phyloP scores from a whole-genome alignment of 1,284 basidiomycete genomes.

The Abortiporus biennis region DNA sequence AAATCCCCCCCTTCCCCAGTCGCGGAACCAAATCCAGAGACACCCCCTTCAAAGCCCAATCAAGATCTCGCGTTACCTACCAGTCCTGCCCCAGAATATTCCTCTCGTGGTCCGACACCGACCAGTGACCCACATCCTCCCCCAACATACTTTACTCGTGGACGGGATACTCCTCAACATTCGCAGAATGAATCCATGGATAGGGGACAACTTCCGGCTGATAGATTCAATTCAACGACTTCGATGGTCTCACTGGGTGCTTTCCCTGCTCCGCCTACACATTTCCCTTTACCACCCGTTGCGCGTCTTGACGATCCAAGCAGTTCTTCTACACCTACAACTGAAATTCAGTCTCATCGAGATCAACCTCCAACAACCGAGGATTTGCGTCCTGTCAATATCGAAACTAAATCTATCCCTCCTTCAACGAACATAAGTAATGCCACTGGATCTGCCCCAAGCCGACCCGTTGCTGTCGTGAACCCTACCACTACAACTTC shows the following conservation, averaged over 20 bases:
- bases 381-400: no score
- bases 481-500: no score
- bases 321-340: not conserved
- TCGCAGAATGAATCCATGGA: not conserved
- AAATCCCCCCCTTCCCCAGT: slow-evolving; percentile 7
- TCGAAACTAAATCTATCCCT: no score
- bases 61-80: not conserved
- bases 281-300: slow-evolving; percentile 56
- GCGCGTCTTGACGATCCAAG: slow-evolving; percentile 7
- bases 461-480: no score
- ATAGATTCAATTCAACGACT: slow-evolving; percentile 11
- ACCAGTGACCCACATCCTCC: not conserved
- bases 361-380: no score
- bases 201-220: not conserved
- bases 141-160: not conserved
- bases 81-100: slow-evolving; percentile 19
- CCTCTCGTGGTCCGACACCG: slow-evolving; percentile 14
- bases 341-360: not conserved
- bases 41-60: slow-evolving; percentile 4
- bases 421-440: no score
- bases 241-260: slow-evolving; percentile 60
- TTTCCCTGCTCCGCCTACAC: slow-evolving; percentile 65
- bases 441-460: no score
- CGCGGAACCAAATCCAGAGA: not conserved
- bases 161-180: not conserved